Evolutionary conservation across 2,329 filamentous ascomycete species (phyloP), one percentile per base, ranked within the genome.

Genomic region (Aureobasidium sp.): DNA sequence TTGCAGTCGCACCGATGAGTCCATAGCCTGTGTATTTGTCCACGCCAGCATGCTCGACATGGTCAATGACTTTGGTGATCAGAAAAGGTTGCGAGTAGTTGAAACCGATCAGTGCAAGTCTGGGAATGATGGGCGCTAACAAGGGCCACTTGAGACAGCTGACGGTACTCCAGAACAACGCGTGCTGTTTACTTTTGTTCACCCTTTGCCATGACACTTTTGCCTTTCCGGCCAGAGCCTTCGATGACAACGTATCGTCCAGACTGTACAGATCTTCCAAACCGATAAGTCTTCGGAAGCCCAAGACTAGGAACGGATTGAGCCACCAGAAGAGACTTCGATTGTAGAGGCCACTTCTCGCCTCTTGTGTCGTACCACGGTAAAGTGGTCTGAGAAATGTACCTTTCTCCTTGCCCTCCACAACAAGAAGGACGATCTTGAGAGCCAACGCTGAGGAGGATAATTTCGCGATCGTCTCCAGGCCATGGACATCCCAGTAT

Each of bases 271-370:
- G n/a, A 9, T 47, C 42, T 8, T 50, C n/a, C 10, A 36, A 25
- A 20, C n/a, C 20, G 13, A 61, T 20, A 16, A 8, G n/a, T 10
- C 47, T 29, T 6, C 2, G 27, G 33, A 48, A 61, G n/a, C 56
- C 56, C 18, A 25, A 9, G 11, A 10, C 25, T 7, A 61, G 20
- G 5, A 61, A 42, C 20, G 27, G 23, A n/a, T 61, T 61, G 15
- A 61, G 56, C 56, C 56, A 61, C 56, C 56, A 61, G 45, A 38
- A 61, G 20, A 61, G 11, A 38, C 43, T 40, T 2, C 53, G 33
- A 11, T 42, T 42, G 23, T 31, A 29, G 11, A 50, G 6, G 25
- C 25, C 25, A 31, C 25, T 50, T 18, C 1, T 29, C 3, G 10
- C 11, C 47, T 50, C 47, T 29, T 13, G 25, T 15, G 47, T 9